These are phyloP conservation scores for Globisporangium barbulae DNA, from an alignment of 352 stramenopile species.

Conservation along the genomic window DNA sequence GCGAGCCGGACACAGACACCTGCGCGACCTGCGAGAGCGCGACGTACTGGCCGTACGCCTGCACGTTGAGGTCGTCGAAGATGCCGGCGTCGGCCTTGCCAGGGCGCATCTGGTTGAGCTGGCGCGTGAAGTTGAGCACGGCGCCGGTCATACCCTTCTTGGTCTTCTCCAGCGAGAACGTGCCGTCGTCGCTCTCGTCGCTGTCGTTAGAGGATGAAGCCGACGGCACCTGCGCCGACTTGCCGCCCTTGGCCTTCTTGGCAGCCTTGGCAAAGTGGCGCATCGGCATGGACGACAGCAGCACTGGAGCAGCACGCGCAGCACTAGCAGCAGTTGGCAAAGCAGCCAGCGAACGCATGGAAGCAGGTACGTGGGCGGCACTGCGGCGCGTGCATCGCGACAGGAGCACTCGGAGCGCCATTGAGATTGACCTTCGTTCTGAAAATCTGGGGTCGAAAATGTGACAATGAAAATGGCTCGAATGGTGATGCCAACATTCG, in stretches of 20 bases:
- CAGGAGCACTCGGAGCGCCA: slow-evolving; percentile 18
- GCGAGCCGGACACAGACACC: slow-evolving; percentile 57
- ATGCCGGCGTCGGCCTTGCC: slow-evolving; percentile 76
- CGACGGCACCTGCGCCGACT: slow-evolving; percentile 14
- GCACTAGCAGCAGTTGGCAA: slow-evolving; percentile 7
- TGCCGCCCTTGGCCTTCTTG: slow-evolving; percentile 57
- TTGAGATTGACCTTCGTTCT: background rate
- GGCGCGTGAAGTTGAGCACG: slow-evolving; percentile 73
- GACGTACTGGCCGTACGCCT: slow-evolving; percentile 78
- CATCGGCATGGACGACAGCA: slow-evolving; percentile 12
- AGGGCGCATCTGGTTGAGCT: slow-evolving; percentile 73
- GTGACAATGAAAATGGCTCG: slow-evolving; percentile 8
- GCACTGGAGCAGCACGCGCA: slow-evolving; percentile 13
- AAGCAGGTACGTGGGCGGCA: background rate
- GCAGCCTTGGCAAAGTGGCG: slow-evolving; percentile 62
- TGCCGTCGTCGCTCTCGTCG: slow-evolving; percentile 14
- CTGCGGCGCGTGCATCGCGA: slow-evolving; percentile 9
- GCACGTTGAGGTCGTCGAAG: slow-evolving; percentile 78
- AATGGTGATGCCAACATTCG: background rate
- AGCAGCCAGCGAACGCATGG: background rate
- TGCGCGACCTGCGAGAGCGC: slow-evolving; percentile 75
- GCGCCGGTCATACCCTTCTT: slow-evolving; percentile 82
- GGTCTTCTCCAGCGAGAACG: slow-evolving; percentile 45
- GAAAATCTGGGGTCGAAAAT: slow-evolving; percentile 9
- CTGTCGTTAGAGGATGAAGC: slow-evolving; percentile 6